phyloP scores from a whole-genome alignment of 352 stramenopile species.

The Globisporangium cederbergense region DNA sequence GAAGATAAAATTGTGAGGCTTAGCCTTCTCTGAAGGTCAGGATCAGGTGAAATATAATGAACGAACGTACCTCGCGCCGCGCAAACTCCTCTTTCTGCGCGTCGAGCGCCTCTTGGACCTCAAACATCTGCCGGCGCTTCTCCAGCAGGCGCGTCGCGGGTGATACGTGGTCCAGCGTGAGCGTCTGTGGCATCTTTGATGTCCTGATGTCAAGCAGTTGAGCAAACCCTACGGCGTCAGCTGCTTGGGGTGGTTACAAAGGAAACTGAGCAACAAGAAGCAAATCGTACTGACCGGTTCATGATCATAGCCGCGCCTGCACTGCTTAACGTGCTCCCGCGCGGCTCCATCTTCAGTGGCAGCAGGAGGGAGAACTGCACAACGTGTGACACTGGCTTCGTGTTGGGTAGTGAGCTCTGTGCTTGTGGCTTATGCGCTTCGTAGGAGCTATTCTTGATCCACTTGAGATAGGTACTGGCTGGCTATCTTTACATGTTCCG shows the following conservation, averaged over 20 bases:
- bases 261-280: too few relatives aligned
- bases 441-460: constrained; percentile 5
- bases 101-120: constrained; percentile 92
- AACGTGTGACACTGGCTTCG: not conserved
- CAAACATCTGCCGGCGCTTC: constrained; percentile 95
- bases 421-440: not conserved
- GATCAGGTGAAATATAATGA: too few relatives aligned
- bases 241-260: not conserved
- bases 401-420: not conserved
- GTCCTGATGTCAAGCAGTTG: constrained; percentile 4
- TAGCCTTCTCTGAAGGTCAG: too few relatives aligned
- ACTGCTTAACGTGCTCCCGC: constrained; percentile 49
- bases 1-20: not conserved
- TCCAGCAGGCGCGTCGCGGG: constrained; percentile 91
- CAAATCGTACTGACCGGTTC: constrained; percentile 32
- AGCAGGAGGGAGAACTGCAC: not conserved
- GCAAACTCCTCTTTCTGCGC: constrained; percentile 94
- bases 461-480: not conserved
- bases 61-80: constrained; percentile 42
- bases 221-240: not conserved
- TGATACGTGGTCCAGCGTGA: constrained; percentile 92
- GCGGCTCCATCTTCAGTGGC: constrained; percentile 33
- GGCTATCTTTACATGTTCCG: constrained; percentile 1
- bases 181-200: constrained; percentile 79
- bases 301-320: constrained; percentile 70